Percentiles rank a stretch among this genome's conserved stretches.
phyloP scores from a whole-genome alignment of 1,139 yeast species.

The Kodamaea suecica region DNA sequence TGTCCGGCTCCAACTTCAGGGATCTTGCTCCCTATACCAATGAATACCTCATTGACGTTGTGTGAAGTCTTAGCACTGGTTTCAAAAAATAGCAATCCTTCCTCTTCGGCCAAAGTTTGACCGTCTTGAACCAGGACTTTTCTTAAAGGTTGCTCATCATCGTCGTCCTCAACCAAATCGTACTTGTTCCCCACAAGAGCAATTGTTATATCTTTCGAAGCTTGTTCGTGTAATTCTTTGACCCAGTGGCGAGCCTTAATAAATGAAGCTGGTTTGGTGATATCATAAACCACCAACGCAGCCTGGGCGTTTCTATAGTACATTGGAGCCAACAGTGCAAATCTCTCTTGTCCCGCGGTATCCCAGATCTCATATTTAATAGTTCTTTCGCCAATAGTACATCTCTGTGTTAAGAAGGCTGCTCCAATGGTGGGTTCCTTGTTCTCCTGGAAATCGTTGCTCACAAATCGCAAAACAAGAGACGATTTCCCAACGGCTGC shows the following conservation, averaged over 20 bases:
- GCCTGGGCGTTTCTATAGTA: conserved; percentile 99
- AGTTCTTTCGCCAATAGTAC: conserved; percentile 84
- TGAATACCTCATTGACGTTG: conserved; percentile 77
- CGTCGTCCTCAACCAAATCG: conserved; percentile 54
- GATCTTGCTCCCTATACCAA: conserved; percentile 78
- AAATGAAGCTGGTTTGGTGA: conserved; percentile 95
- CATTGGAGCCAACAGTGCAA: conserved; percentile 96
- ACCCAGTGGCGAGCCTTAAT: conserved; percentile 99
- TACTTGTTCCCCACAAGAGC: conserved; percentile 92
- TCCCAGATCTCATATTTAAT: conserved; percentile 98
- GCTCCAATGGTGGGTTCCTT: conserved; percentile 98
- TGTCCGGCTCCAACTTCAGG: conserved; percentile 41
- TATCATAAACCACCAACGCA: conserved; percentile 92
- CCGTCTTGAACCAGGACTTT: conserved; percentile 91
- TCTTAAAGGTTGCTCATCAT: conserved; percentile 42
- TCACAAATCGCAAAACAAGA: conserved; percentile 85
- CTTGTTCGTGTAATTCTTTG: conserved; percentile 93
- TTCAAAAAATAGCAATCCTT: conserved; percentile 79
- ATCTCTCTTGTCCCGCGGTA: conserved; percentile 97
- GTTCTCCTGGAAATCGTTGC: conserved; percentile 95
- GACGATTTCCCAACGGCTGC: conserved; percentile 98
- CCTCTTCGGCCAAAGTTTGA: conserved; percentile 64
- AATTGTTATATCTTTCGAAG: conserved; percentile 83
- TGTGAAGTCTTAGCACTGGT: conserved; percentile 92
- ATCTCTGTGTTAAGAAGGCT: conserved; percentile 92